These are phyloP conservation scores for Pichia terricola DNA, from an alignment of 1,139 yeast species.

Conservation along the genomic window DNA sequence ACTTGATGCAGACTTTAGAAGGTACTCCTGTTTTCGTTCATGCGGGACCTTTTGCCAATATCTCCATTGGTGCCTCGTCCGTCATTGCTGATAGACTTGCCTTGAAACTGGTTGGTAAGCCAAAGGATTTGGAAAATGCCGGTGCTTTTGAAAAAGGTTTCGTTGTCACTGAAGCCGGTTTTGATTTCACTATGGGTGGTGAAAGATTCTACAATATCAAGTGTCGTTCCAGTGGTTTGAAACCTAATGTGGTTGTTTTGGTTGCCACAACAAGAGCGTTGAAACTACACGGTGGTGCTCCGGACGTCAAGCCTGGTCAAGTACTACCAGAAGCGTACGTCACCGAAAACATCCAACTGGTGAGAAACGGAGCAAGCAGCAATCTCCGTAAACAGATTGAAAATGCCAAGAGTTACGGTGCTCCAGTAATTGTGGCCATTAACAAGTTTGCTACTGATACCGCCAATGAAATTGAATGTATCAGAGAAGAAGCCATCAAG, in stretches of 20 bases:
- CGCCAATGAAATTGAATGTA: conserved; percentile 53
- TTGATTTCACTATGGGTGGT: conserved; percentile 85
- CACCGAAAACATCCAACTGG: conserved; percentile 56
- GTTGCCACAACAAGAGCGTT: conserved; percentile 77
- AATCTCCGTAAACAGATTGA: conserved; percentile 68
- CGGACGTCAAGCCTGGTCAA: conserved; percentile 77
- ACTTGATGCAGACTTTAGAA: conserved; percentile 75
- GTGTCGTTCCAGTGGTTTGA: conserved; percentile 64
- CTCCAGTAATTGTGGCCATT: conserved; percentile 74
- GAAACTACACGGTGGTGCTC: conserved; percentile 77
- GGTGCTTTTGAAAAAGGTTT: conserved; percentile 38
- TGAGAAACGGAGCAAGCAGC: conserved; percentile 50
- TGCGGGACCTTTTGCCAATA: conserved; percentile 83
- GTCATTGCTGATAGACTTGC: conserved; percentile 72
- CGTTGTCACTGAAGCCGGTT: conserved; percentile 80
- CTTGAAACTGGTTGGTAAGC: conserved; percentile 47
- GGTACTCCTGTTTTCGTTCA: conserved; percentile 82
- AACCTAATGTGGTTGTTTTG: conserved; percentile 65
- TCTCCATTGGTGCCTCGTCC: conserved; percentile 78
- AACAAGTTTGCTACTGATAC: conserved; percentile 69
- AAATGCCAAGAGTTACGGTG: conserved; percentile 61
- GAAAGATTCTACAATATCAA: conserved; percentile 75
- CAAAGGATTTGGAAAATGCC: conserved; percentile 21
- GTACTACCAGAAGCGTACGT: conserved; percentile 59
- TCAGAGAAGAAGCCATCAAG: conserved; percentile 50